Evolutionary conservation across 1,139 yeast species (phyloP).

Genomic region (Candida dubliniensis): DNA sequence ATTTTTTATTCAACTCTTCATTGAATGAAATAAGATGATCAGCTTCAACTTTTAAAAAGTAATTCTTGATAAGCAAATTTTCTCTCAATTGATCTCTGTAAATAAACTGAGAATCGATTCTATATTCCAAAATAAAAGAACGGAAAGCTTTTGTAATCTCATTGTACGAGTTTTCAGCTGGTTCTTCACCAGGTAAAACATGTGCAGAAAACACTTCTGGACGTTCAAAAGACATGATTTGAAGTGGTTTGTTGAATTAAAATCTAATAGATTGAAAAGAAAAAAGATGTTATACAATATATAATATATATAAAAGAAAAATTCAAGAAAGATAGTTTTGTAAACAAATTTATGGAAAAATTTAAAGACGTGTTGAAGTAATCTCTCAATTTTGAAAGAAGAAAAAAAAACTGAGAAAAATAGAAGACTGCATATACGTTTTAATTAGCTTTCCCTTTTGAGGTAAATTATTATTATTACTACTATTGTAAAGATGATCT

Average conservation of each 20-base stretch:
- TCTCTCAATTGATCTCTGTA: conserved; percentile 93
- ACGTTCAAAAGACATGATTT: conserved; percentile 70
- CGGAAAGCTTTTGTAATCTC: conserved; percentile 81
- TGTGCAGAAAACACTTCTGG: conserved; percentile 80
- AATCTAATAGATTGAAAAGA: neutral
- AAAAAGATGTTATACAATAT: neutral
- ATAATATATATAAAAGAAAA: neutral
- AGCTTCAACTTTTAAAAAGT: conserved; percentile 70
- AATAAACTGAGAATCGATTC: conserved; percentile 77
- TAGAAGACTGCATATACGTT: neutral
- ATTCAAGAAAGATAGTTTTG: neutral
- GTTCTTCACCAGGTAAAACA: conserved; percentile 80
- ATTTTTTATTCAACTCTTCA: conserved; percentile 82
- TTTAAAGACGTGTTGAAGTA: conserved; percentile 1
- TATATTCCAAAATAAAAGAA: conserved; percentile 79
- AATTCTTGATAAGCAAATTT: conserved; percentile 75
- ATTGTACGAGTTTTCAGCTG: conserved; percentile 65
- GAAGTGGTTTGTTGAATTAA: neutral
- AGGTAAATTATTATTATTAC: conserved; percentile 17
- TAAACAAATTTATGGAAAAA: conserved; percentile 1
- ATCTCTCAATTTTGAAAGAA: conserved; percentile 5
- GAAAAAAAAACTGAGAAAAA: conserved; percentile 9
- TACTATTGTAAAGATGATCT: too few relatives aligned
- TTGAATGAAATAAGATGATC: conserved; percentile 86
- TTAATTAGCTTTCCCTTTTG: conserved; percentile 22